A percentile compares a stretch with the other conserved stretches of the same genome.
These are phyloP conservation scores for Vitis hybrid DNA, from an alignment of 177 flowering plant genomes.

Conservation along the genomic window DNA sequence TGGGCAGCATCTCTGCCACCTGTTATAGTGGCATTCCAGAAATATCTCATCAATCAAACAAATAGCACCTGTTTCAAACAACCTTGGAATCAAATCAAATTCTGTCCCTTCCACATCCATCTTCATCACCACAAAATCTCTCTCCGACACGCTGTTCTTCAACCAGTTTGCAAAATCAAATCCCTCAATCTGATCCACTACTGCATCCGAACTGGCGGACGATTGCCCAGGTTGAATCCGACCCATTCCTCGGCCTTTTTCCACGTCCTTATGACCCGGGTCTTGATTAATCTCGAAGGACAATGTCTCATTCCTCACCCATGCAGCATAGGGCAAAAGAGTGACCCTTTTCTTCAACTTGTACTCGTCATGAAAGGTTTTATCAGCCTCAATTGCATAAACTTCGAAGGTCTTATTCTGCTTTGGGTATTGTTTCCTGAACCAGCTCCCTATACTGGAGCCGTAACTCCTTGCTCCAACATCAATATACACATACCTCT, in stretches of 20 bases:
- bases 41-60: conserved; percentile 91
- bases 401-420: conserved; percentile 81
- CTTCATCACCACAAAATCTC: conserved; percentile 93
- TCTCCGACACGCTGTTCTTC: conserved; percentile 68
- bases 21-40: conserved; percentile 93
- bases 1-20: conserved; percentile 94
- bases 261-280: conserved; percentile 47
- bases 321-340: conserved; percentile 83
- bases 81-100: conserved; percentile 81
- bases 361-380: conserved; percentile 68
- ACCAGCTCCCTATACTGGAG: conserved; percentile 93
- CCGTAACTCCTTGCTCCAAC: conserved; percentile 90
- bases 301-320: conserved; percentile 79
- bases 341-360: conserved; percentile 45
- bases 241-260: conserved; percentile 72
- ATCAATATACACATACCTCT: conserved; percentile 77
- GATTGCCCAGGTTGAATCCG: conserved; percentile 56
- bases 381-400: conserved; percentile 93
- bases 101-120: conserved; percentile 98
- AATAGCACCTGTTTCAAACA: conserved; percentile 82
- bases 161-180: conserved; percentile 92
- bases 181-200: conserved; percentile 69
- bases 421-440: conserved; percentile 86
- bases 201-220: conserved; percentile 18
- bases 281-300: conserved; percentile 67